These are phyloP conservation scores for Gossypium stocksii DNA, from an alignment of 345 rosid genomes.

Conservation along the genomic window DNA sequence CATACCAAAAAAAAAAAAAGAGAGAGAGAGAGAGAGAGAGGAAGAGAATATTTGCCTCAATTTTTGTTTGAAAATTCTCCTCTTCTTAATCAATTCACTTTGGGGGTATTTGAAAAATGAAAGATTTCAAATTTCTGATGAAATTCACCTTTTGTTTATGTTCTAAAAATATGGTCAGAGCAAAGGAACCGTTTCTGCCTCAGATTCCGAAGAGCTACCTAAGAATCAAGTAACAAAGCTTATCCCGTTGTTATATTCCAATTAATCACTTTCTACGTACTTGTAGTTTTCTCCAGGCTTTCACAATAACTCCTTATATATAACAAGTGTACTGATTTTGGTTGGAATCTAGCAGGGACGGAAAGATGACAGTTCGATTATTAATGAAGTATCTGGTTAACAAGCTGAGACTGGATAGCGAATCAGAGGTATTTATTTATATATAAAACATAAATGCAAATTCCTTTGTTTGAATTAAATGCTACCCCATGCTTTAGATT, in stretches of 20 bases:
- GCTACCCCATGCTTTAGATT: constrained; percentile 15
- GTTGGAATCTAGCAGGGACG: constrained; percentile 48
- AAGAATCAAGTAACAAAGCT: constrained; percentile 77
- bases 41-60: background rate
- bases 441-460: constrained; percentile 13
- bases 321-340: background rate
- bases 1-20: too few species aligned
- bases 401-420: constrained; percentile 85
- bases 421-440: constrained; percentile 73
- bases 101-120: too few species aligned
- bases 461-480: constrained; percentile 10
- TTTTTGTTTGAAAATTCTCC: background rate
- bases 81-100: background rate
- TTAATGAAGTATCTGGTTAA: constrained; percentile 84
- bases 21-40: background rate
- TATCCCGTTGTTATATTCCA: background rate
- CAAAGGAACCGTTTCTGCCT: constrained; percentile 79
- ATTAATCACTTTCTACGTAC: background rate
- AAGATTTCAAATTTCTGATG: background rate
- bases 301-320: background rate
- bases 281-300: background rate
- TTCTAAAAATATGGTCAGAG: constrained; percentile 35
- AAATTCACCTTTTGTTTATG: constrained; percentile 13
- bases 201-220: constrained; percentile 94
- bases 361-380: constrained; percentile 87